Evolutionary conservation across 2,329 filamentous ascomycete genomes (phyloP), one percentile per base, ranked within the genome.

Genomic region (Curvularia spicifera): DNA sequence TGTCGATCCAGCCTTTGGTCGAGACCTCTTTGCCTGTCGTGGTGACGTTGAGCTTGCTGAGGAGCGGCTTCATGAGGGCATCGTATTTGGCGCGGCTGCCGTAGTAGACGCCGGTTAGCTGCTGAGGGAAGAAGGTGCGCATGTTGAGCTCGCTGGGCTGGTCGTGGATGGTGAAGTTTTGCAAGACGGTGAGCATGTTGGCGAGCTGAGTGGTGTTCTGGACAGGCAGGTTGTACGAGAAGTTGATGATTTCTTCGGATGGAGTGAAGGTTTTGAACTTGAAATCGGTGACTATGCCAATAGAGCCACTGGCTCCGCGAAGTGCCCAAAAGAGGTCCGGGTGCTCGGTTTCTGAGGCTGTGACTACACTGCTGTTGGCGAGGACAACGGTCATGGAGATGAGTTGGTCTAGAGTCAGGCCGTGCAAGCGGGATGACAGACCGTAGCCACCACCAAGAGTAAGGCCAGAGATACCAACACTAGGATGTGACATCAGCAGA

Each of bases 301-400:
- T 78, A 51, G 77, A 77, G 28, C 69, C 70, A 1, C 77, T 77
- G 1, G 76, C 78, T 0, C 78, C 78, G 0, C 71, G 69, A 1
- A 79, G 65, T 2, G 71, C 77, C 75, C 77, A 79, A 67, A 78
- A 79, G 33, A 80, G 74, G 31, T 79, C 77, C 0, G 72, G 48
- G 35, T 79, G 72, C 13, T 74, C 49, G 1, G 63, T 67, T 15
- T 60, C 33, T 8, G 73, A 78, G 10, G 73, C 77, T 5, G 65
- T 75, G 24, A 78, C 65, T 10, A 79, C 59, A 15, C 59, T 69
- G 39, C 76, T 74, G 43, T 69, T 69, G 15, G 71, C 73, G 15
- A 76, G 73, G 3, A 78, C 75, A 3, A 78, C 65, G 9, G 64
- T 64, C 4, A 58, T 65, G 15, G 63, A 64, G 49, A 72, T 8